phyloP scores from a whole-genome alignment of 257 asterid species.

The Galeopsis tetrahit region DNA sequence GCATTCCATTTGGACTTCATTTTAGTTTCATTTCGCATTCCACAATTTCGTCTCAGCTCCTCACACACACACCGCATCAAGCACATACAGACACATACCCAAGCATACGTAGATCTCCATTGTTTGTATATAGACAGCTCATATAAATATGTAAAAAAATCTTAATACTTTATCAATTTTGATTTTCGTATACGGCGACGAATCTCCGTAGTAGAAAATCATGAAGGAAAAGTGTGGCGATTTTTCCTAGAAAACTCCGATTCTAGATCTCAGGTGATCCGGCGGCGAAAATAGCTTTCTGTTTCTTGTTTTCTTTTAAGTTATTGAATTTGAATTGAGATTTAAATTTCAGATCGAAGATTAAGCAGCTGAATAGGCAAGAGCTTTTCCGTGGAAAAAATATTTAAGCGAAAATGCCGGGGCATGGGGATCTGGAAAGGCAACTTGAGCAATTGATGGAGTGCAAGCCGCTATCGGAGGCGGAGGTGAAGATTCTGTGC shows the following conservation, averaged over 20 bases:
- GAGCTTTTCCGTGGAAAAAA: not conserved
- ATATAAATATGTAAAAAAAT: not conserved
- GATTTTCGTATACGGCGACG: constrained; percentile 28
- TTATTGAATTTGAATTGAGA: not conserved
- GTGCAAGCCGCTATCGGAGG: constrained; percentile 82
- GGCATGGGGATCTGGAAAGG: constrained; percentile 87
- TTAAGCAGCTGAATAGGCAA: constrained; percentile 30
- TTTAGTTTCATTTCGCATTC: constrained; percentile 57
- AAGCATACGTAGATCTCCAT: constrained; percentile 33
- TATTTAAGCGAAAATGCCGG: constrained; percentile 61
- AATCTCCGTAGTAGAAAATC: constrained; percentile 35
- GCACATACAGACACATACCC: constrained; percentile 32
- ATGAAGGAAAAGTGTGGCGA: constrained; percentile 19
- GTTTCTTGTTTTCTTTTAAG: not conserved
- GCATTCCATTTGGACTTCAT: constrained; percentile 37
- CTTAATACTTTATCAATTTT: constrained; percentile 17
- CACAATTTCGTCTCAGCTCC: constrained; percentile 40
- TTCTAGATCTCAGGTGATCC: constrained; percentile 47
- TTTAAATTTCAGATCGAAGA: constrained; percentile 45
- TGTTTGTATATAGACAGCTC: constrained; percentile 17
- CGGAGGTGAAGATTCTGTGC: constrained; percentile 78
- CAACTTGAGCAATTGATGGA: constrained; percentile 89
- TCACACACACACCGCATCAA: constrained; percentile 34
- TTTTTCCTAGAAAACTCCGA: constrained; percentile 24
- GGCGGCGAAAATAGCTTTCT: constrained; percentile 21